A percentile compares a stretch with the other conserved stretches of the same genome.
Conservation (phyloP, 805 yeast species). For the Sungouiozyma ichnusensis region DNA sequence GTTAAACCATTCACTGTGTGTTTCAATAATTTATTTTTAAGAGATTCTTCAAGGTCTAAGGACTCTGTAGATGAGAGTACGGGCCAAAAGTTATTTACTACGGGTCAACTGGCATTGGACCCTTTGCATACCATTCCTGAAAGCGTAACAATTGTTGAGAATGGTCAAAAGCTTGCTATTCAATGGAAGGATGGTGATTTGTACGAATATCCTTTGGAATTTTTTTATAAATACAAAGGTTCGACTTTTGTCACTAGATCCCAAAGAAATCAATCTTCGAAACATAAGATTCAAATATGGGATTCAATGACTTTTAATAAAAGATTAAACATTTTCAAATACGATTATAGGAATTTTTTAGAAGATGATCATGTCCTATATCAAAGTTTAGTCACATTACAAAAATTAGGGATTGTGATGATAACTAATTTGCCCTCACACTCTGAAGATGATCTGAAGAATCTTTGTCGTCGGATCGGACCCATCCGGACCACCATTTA, state of each 20-base stretch:
- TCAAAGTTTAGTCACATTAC: conserved; percentile 36
- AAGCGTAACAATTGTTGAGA: conserved; percentile 27
- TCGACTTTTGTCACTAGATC: conserved; percentile 25
- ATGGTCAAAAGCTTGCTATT: conserved; percentile 31
- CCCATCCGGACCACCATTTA: conserved; percentile 62
- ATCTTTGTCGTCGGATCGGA: conserved; percentile 47
- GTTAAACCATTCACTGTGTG: conserved; percentile 23
- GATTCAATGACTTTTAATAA: conserved; percentile 16
- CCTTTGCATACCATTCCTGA: conserved; percentile 29
- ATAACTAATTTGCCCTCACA: conserved; percentile 43
- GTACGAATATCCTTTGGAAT: conserved; percentile 35
- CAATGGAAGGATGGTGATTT: conserved; percentile 40
- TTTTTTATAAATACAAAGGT: conserved; percentile 37
- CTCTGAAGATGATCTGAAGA: conserved; percentile 28
- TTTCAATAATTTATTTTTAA: conserved; percentile 44
- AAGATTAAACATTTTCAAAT: conserved; percentile 20
- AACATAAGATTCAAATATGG: conserved; percentile 35
- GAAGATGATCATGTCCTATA: conserved; percentile 28
- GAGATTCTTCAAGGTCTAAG: conserved; percentile 48
- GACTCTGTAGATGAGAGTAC: conserved; percentile 38
- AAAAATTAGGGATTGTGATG: conserved; percentile 47
- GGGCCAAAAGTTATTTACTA: conserved; percentile 55
- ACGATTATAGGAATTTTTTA: conserved; percentile 34
- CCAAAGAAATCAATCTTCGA: conserved; percentile 21
- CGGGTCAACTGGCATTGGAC: conserved; percentile 35